Conservation (phyloP, 148 eudicot species). For the Fagopyrum homotropicum region DNA sequence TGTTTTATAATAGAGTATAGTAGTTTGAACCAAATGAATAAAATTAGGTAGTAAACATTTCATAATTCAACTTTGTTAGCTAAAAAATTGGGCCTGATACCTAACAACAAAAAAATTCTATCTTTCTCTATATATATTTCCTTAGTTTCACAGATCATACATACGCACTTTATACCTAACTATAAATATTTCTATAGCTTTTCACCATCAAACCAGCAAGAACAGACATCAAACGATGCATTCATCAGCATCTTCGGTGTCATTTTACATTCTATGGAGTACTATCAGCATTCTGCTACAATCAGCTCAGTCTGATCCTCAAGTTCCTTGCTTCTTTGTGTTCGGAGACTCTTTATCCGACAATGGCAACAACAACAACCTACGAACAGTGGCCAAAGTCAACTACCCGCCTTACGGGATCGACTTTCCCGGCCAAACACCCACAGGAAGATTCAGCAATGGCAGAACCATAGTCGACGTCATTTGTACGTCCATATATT, state of each 20-base stretch:
- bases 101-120: no score
- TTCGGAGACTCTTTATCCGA: slow-evolving; percentile 57
- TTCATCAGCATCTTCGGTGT: background rate
- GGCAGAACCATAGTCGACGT: slow-evolving; percentile 42
- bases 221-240: background rate
- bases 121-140: no score
- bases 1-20: no score
- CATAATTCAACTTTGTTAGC: no score
- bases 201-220: no score
- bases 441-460: slow-evolving; percentile 50
- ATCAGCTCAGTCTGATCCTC: slow-evolving; percentile 7
- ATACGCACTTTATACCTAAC: no score
- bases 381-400: slow-evolving; percentile 34
- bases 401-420: slow-evolving; percentile 53
- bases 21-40: no score
- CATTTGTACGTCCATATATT: slow-evolving; percentile 25
- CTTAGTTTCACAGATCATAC: no score
- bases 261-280: background rate
- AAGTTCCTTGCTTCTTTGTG: slow-evolving; percentile 50
- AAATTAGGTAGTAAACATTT: no score
- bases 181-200: no score
- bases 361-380: slow-evolving; percentile 48
- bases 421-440: slow-evolving; percentile 28
- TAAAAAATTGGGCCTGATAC: no score
- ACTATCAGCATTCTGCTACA: background rate